These are phyloP conservation scores for Medicago ruthenica DNA, from an alignment of 306 rosid species.

Conservation along the genomic window DNA sequence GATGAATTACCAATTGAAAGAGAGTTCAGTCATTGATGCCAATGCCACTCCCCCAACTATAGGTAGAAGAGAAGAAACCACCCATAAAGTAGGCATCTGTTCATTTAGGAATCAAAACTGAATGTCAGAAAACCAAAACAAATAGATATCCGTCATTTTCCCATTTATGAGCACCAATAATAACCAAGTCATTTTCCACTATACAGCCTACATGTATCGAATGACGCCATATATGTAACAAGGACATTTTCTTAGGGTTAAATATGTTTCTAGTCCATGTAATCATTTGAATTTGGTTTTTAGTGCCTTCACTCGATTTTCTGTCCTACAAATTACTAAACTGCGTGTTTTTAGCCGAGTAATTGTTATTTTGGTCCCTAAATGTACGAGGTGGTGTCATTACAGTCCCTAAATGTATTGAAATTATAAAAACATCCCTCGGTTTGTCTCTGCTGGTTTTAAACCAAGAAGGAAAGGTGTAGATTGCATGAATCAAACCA, in stretches of 20 bases:
- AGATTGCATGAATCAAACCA: too few species aligned
- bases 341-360: neutral
- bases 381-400: neutral
- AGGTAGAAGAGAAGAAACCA: conserved; percentile 84
- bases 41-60: conserved; percentile 92
- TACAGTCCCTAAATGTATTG: neutral
- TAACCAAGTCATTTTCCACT: neutral
- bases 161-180: neutral
- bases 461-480: too few species aligned
- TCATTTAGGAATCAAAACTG: conserved; percentile 51
- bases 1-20: conserved; percentile 84
- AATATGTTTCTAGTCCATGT: neutral
- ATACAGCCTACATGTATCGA: neutral
- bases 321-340: neutral
- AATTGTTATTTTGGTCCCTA: neutral
- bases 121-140: conserved; percentile 41
- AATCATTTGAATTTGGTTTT: neutral
- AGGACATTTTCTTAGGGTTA: neutral
- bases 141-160: neutral
- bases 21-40: conserved; percentile 85
- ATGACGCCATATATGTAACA: neutral
- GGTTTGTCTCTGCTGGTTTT: too few species aligned
- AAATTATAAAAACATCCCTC: neutral
- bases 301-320: neutral
- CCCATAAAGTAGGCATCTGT: conserved; percentile 78